A percentile compares a stretch with the other conserved stretches of the same genome.
These are phyloP conservation scores for Hydnomerulius pinastri DNA, from an alignment of 768 basidiomycete genomes.

Conservation along the genomic window DNA sequence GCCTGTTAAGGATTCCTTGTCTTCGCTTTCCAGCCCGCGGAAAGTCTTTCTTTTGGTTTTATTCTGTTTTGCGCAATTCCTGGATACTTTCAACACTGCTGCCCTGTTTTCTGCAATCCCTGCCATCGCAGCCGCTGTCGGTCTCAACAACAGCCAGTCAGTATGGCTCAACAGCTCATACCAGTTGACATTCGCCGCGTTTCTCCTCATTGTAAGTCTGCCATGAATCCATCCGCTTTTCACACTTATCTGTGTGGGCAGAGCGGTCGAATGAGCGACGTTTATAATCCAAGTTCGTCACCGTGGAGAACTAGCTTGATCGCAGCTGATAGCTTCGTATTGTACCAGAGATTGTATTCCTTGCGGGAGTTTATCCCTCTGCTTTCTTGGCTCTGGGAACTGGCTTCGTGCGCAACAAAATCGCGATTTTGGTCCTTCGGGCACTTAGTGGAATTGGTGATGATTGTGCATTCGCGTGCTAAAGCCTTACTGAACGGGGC, in stretches of 20 bases:
- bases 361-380: slow-evolving; percentile 40
- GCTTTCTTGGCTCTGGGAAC: slow-evolving; percentile 45
- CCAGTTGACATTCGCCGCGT: slow-evolving; percentile 45
- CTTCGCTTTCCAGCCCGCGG: slow-evolving; percentile 1
- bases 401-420: slow-evolving; percentile 49
- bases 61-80: slow-evolving; percentile 39
- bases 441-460: slow-evolving; percentile 51
- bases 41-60: slow-evolving; percentile 33
- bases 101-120: slow-evolving; percentile 37
- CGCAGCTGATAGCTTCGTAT: too few relatives aligned
- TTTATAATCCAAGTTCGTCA: slow-evolving; percentile 40
- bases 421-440: slow-evolving; percentile 51
- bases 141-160: slow-evolving; percentile 30
- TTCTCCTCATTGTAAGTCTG: slow-evolving; percentile 1
- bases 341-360: slow-evolving; percentile 42
- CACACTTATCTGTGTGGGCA: slow-evolving; percentile 8
- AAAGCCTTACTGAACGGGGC: too few relatives aligned
- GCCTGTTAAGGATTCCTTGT: not conserved
- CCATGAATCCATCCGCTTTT: too few relatives aligned
- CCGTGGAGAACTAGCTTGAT: not conserved
- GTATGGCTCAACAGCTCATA: slow-evolving; percentile 47
- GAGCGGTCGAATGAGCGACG: slow-evolving; percentile 41
- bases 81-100: slow-evolving; percentile 42
- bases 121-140: slow-evolving; percentile 22
- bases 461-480: too few relatives aligned